Percentiles rank a stretch among this genome's conserved stretches.
Evolutionary conservation across 1,284 basidiomycete genomes (phyloP).

Genomic region (Apiotrichum brassicae): DNA sequence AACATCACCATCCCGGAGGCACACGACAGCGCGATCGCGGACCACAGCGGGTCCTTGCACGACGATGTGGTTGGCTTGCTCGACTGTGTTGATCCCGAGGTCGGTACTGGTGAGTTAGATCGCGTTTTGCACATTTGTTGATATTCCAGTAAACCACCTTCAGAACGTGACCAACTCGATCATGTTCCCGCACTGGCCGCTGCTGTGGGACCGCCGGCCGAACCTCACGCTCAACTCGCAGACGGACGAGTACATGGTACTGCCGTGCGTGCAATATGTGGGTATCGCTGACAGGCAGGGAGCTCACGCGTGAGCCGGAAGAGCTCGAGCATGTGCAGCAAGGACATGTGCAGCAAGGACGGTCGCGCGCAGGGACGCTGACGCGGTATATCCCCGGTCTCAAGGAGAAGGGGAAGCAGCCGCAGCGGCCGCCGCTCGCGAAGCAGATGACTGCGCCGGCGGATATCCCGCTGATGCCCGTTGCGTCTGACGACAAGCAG

Average conservation of each 20-base stretch:
- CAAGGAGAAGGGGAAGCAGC: background rate
- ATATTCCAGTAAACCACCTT: slow-evolving; percentile 40
- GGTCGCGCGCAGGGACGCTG: background rate
- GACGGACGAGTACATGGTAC: slow-evolving; percentile 2
- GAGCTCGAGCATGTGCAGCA: background rate
- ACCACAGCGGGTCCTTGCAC: slow-evolving; percentile 21
- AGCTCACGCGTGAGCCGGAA: background rate
- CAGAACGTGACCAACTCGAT: slow-evolving; percentile 46
- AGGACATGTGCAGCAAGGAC: background rate
- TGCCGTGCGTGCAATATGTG: background rate
- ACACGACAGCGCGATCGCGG: background rate
- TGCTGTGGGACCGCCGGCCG: slow-evolving; percentile 37
- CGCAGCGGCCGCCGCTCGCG: background rate
- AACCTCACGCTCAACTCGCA: slow-evolving; percentile 31
- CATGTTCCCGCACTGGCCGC: slow-evolving; percentile 42
- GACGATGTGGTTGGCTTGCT: slow-evolving; percentile 41
- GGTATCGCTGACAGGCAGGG: background rate
- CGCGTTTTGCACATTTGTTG: too few species aligned
- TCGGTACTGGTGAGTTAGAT: slow-evolving; percentile 38
- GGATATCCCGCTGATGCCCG: background rate
- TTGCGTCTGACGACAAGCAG: background rate
- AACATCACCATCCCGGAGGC: background rate
- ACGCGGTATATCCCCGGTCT: background rate
- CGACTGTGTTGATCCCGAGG: slow-evolving; percentile 37
- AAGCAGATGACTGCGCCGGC: background rate